Evolutionary conservation across 257 asterid species (phyloP).

Genomic region (Solanum sitiens): DNA sequence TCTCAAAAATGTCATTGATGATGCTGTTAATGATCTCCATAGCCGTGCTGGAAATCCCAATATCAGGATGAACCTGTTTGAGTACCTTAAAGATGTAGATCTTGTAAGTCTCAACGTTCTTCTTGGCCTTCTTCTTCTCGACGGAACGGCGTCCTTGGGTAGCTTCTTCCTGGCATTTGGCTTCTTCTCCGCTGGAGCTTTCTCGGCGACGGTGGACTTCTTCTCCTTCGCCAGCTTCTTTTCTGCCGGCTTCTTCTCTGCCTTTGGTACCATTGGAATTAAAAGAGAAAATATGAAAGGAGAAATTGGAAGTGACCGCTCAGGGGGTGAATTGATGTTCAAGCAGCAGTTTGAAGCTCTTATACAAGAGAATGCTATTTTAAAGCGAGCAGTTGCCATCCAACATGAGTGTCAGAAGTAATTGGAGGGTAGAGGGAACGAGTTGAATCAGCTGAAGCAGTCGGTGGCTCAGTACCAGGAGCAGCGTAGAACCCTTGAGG

Average conservation of each 20-base stretch:
- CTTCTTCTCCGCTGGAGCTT: background rate
- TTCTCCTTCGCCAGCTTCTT: background rate
- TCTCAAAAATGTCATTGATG: background rate
- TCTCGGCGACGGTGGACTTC: background rate
- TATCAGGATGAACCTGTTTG: background rate
- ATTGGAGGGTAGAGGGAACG: slow-evolving; percentile 60
- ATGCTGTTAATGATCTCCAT: background rate
- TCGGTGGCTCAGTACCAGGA: slow-evolving; percentile 74
- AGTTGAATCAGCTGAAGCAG: slow-evolving; percentile 78
- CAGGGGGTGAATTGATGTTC: slow-evolving; percentile 19
- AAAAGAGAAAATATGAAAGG: slow-evolving; percentile 22
- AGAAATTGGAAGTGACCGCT: background rate
- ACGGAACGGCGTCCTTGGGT: background rate
- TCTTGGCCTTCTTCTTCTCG: background rate
- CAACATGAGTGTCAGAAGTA: slow-evolving; percentile 89
- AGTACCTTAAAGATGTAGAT: background rate
- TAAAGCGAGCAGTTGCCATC: slow-evolving; percentile 76
- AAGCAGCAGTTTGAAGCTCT: slow-evolving; percentile 68
- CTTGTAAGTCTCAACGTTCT: background rate
- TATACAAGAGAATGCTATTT: slow-evolving; percentile 57
- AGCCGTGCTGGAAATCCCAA: background rate
- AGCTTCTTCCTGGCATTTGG: background rate
- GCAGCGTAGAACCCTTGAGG: slow-evolving; percentile 91
- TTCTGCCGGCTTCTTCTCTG: no score
- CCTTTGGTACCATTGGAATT: background rate